Conservation (phyloP, 106 monocot species). For the Vanilla planifolia region DNA sequence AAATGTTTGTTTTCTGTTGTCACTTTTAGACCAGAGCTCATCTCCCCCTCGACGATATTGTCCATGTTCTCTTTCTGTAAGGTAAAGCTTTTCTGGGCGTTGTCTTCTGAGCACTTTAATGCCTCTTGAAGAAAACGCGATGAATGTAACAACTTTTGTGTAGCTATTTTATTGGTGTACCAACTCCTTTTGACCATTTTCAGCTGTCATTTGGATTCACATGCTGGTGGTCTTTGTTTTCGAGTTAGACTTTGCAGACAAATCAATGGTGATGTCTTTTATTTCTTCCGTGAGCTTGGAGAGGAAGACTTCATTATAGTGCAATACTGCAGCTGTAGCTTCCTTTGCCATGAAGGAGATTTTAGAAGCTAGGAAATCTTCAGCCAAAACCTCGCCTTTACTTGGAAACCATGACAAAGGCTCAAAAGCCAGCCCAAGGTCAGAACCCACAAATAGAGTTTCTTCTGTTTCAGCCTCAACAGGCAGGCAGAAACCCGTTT, state of each 20-base stretch:
- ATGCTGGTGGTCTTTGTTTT: slow-evolving; percentile 3
- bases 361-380: slow-evolving; percentile 8
- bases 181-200: slow-evolving; percentile 1
- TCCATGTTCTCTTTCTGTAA: too few species aligned
- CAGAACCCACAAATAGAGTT: slow-evolving; percentile 12
- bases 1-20: too few species aligned
- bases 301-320: slow-evolving; percentile 1
- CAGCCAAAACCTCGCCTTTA: slow-evolving; percentile 14
- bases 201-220: slow-evolving; percentile 9
- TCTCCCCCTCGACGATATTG: too few species aligned
- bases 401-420: slow-evolving; percentile 12
- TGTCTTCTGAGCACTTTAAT: too few species aligned
- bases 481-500: slow-evolving; percentile 15
- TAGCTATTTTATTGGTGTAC: neutral
- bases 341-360: slow-evolving; percentile 41
- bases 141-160: too few species aligned
- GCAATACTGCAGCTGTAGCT: neutral
- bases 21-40: too few species aligned
- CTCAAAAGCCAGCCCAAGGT: slow-evolving; percentile 18
- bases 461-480: slow-evolving; percentile 7
- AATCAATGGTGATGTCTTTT: slow-evolving; percentile 1
- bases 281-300: neutral
- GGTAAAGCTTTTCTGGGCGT: too few species aligned
- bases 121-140: too few species aligned
- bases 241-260: slow-evolving; percentile 18